These are phyloP conservation scores for Globisporangium nodosum DNA, from an alignment of 352 stramenopile species.

Conservation along the genomic window DNA sequence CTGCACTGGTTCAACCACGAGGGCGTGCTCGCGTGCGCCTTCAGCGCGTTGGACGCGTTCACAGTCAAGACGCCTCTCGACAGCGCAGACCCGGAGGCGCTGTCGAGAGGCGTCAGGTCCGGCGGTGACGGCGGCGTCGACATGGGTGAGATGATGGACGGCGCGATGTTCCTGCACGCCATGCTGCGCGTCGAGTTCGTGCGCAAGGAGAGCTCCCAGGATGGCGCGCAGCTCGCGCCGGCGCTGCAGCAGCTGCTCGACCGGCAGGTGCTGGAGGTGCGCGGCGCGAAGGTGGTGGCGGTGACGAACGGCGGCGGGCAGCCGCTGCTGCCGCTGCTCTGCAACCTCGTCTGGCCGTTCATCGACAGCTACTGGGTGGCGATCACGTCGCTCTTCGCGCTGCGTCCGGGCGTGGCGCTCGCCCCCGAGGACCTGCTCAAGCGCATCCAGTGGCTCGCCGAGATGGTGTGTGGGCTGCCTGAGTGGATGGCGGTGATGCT, in stretches of 20 bases:
- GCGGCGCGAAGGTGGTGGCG: slow-evolving; percentile 4
- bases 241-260: slow-evolving; percentile 35
- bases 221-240: slow-evolving; percentile 33
- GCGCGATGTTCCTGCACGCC: slow-evolving; percentile 64
- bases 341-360: slow-evolving; percentile 80
- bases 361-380: slow-evolving; percentile 86
- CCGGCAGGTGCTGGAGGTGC: slow-evolving; percentile 29
- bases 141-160: slow-evolving; percentile 48
- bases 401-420: slow-evolving; percentile 48
- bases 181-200: slow-evolving; percentile 82
- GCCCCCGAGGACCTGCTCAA: slow-evolving; percentile 60
- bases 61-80: slow-evolving; percentile 14
- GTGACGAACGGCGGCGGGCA: slow-evolving; percentile 14
- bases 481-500: neutral
- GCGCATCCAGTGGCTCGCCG: slow-evolving; percentile 77
- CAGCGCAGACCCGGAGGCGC: slow-evolving; percentile 3
- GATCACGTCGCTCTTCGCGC: slow-evolving; percentile 63
- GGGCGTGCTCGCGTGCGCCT: slow-evolving; percentile 71
- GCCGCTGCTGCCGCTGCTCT: slow-evolving; percentile 59
- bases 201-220: slow-evolving; percentile 50
- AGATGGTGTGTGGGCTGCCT: slow-evolving; percentile 29
- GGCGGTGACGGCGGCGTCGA: slow-evolving; percentile 22
- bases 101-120: neutral
- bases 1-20: slow-evolving; percentile 84
- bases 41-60: slow-evolving; percentile 54